These are phyloP conservation scores for Arctium minus DNA, from an alignment of 129 eudicot genomes.

Conservation along the genomic window DNA sequence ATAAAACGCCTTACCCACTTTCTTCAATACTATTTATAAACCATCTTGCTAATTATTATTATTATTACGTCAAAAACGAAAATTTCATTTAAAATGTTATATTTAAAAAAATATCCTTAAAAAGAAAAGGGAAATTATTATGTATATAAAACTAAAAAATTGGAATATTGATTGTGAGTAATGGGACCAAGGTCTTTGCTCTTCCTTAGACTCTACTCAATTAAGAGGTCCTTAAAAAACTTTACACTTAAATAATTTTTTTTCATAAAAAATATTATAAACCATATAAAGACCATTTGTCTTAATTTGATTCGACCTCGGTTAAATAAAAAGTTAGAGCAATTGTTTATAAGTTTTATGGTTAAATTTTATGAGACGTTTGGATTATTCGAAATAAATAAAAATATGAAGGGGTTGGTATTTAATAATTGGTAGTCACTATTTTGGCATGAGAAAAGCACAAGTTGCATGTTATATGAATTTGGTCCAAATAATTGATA, in stretches of 20 bases:
- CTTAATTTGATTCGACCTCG: neutral
- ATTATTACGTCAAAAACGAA: neutral
- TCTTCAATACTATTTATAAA: neutral
- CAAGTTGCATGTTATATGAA: constrained; percentile 31
- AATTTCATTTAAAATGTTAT: neutral
- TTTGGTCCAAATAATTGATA: constrained; percentile 27
- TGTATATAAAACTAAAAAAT: neutral
- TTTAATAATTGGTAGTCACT: constrained; percentile 29
- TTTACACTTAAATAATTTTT: neutral
- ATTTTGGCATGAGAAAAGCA: constrained; percentile 34
- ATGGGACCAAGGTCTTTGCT: constrained; percentile 9
- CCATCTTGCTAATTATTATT: too few species aligned
- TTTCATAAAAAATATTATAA: neutral
- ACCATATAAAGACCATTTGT: neutral
- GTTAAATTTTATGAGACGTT: neutral
- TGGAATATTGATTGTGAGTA: constrained; percentile 8
- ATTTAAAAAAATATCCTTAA: neutral
- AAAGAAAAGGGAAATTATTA: neutral
- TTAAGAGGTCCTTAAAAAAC: constrained; percentile 17
- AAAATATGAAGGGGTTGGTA: neutral
- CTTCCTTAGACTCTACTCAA: constrained; percentile 42
- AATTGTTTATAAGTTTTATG: neutral
- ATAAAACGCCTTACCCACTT: constrained; percentile 13
- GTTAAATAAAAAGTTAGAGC: neutral
- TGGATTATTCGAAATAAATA: neutral